Percentiles rank a stretch among this genome's conserved stretches.
These are phyloP conservation scores for Avicennia marina DNA, from an alignment of 257 asterid species.

Conservation along the genomic window DNA sequence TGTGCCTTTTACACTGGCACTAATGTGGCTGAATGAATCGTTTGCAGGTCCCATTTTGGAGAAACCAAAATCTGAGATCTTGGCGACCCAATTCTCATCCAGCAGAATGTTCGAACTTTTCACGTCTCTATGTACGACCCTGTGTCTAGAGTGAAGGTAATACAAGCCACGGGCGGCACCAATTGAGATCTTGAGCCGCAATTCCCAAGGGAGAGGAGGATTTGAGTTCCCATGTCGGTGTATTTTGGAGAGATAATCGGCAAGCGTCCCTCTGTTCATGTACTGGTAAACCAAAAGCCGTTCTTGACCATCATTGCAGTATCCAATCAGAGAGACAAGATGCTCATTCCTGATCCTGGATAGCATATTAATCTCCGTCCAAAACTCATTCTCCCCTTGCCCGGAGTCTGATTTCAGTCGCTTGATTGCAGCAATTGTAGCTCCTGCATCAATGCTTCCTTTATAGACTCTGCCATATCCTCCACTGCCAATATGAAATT, in stretches of 20 bases:
- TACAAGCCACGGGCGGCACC: slow-evolving; percentile 73
- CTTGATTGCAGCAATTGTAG: slow-evolving; percentile 51
- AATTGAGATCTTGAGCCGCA: slow-evolving; percentile 46
- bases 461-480: slow-evolving; percentile 70
- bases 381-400: slow-evolving; percentile 56
- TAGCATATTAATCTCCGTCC: slow-evolving; percentile 60
- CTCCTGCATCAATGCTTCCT: slow-evolving; percentile 51
- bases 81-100: slow-evolving; percentile 63
- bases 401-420: slow-evolving; percentile 37
- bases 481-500: slow-evolving; percentile 53
- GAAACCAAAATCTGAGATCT: slow-evolving; percentile 70
- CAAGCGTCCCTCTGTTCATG: slow-evolving; percentile 46
- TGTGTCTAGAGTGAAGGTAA: slow-evolving; percentile 57
- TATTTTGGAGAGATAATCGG: slow-evolving; percentile 49
- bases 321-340: slow-evolving; percentile 67
- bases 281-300: slow-evolving; percentile 55
- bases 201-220: slow-evolving; percentile 58
- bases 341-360: slow-evolving; percentile 48
- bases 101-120: slow-evolving; percentile 69
- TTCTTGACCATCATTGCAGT: slow-evolving; percentile 60
- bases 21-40: slow-evolving; percentile 49
- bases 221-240: slow-evolving; percentile 23
- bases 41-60: slow-evolving; percentile 62
- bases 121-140: slow-evolving; percentile 72
- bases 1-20: slow-evolving; percentile 56